phyloP scores from a whole-genome alignment of 768 basidiomycete genomes.

The Leccinum rimulosum region DNA sequence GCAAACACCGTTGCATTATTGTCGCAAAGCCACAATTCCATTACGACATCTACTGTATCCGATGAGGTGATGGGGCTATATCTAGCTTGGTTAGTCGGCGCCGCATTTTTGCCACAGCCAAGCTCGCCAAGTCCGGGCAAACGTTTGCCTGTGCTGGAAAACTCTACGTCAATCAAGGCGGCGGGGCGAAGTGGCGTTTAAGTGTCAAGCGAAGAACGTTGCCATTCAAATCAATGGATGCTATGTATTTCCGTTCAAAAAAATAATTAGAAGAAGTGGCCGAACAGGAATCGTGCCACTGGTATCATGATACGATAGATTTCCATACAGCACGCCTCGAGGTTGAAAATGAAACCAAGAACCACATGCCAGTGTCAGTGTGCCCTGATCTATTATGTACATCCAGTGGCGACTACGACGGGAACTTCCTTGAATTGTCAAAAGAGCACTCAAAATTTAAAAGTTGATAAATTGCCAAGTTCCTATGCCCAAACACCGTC shows the following conservation, averaged over 20 bases:
- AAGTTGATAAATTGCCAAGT: not conserved
- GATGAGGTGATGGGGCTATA: slow-evolving; percentile 81
- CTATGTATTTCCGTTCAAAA: not conserved
- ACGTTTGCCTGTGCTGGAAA: slow-evolving; percentile 46
- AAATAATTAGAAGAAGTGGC: not conserved
- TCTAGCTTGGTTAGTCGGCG: slow-evolving; percentile 87
- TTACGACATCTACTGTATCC: slow-evolving; percentile 59
- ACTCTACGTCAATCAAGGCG: slow-evolving; percentile 48
- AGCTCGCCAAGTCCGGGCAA: slow-evolving; percentile 37
- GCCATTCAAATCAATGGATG: not conserved
- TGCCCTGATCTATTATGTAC: not conserved
- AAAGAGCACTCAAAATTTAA: not conserved
- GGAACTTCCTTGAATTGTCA: not conserved
- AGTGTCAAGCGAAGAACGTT: not conserved
- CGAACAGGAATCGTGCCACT: not conserved
- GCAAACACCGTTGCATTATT: slow-evolving; percentile 68
- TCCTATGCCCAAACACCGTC: not conserved
- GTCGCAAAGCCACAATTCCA: slow-evolving; percentile 41
- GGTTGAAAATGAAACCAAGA: not conserved
- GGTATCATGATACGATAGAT: not conserved
- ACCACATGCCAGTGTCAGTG: not conserved
- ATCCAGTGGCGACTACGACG: not conserved
- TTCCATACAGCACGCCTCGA: not conserved
- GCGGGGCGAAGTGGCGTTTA: slow-evolving; percentile 57
- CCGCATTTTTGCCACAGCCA: slow-evolving; percentile 73